phyloP scores from a whole-genome alignment of 768 basidiomycete genomes.

The Leccinellum rugosiceps region DNA sequence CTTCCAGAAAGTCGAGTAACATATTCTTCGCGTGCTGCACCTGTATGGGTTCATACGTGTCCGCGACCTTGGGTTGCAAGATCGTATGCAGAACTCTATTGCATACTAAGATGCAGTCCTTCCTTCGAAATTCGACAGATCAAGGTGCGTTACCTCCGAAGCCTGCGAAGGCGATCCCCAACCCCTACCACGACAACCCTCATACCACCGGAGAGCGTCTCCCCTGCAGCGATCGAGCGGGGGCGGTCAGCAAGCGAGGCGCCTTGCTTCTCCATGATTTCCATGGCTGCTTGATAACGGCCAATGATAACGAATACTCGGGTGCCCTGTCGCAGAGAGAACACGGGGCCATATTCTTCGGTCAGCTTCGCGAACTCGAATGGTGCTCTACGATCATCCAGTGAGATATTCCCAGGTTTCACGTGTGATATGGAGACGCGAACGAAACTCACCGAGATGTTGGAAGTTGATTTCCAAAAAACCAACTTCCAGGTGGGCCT shows the following conservation, averaged over 20 bases:
- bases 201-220: constrained; percentile 34
- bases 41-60: constrained; percentile 35
- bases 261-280: constrained; percentile 41
- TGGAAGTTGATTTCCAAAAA: constrained; percentile 13
- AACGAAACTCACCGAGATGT: neutral
- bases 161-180: constrained; percentile 31
- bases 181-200: constrained; percentile 24
- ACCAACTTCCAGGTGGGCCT: constrained; percentile 16
- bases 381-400: constrained; percentile 3
- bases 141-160: constrained; percentile 20
- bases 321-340: constrained; percentile 48
- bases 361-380: constrained; percentile 52
- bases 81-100: constrained; percentile 34
- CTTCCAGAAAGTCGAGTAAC: constrained; percentile 34
- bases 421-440: neutral
- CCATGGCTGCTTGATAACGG: constrained; percentile 32
- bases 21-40: constrained; percentile 30
- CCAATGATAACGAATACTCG: constrained; percentile 20
- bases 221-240: constrained; percentile 32
- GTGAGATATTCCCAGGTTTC: neutral
- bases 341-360: constrained; percentile 57
- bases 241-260: constrained; percentile 35
- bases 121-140: neutral
- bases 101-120: neutral
- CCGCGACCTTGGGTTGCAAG: constrained; percentile 33